A percentile compares a stretch with the other conserved stretches of the same genome.
phyloP scores from a whole-genome alignment of 305 asterid species.

The Fraxinus greggii region DNA sequence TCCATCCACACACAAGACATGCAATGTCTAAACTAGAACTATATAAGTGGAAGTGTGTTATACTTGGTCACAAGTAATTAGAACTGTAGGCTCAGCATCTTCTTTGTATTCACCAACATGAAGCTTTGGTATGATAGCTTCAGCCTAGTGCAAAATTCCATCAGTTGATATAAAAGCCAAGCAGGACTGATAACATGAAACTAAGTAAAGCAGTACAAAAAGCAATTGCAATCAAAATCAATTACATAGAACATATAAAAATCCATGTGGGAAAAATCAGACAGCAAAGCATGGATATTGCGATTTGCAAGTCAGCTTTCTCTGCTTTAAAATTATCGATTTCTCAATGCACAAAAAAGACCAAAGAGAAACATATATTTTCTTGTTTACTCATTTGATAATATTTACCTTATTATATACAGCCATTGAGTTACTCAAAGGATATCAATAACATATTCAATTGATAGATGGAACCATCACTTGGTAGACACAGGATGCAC shows the following conservation, averaged over 20 bases:
- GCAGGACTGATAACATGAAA: constrained; percentile 1
- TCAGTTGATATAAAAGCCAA: constrained; percentile 28
- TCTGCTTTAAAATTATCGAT: neutral
- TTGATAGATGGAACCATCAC: neutral
- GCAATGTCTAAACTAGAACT: constrained; percentile 23
- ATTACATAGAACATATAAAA: neutral
- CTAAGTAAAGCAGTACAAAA: constrained; percentile 15
- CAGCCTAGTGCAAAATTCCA: constrained; percentile 65
- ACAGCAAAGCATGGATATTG: neutral
- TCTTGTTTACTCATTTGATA: neutral
- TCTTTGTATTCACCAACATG: constrained; percentile 45
- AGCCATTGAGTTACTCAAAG: neutral
- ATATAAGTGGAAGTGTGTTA: constrained; percentile 36
- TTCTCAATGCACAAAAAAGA: neutral
- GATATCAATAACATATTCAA: neutral
- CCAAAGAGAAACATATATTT: neutral
- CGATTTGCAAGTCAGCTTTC: neutral
- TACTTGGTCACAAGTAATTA: constrained; percentile 96
- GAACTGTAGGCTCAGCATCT: constrained; percentile 72
- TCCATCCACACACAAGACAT: neutral
- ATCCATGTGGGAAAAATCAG: neutral
- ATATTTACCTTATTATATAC: neutral
- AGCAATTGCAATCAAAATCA: neutral
- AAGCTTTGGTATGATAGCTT: constrained; percentile 62
- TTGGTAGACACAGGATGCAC: neutral